Percentiles rank a stretch among this genome's conserved stretches.
These are phyloP conservation scores for Sugiyamaella sp. DNA, from an alignment of 1,139 yeast genomes.

Conservation along the genomic window DNA sequence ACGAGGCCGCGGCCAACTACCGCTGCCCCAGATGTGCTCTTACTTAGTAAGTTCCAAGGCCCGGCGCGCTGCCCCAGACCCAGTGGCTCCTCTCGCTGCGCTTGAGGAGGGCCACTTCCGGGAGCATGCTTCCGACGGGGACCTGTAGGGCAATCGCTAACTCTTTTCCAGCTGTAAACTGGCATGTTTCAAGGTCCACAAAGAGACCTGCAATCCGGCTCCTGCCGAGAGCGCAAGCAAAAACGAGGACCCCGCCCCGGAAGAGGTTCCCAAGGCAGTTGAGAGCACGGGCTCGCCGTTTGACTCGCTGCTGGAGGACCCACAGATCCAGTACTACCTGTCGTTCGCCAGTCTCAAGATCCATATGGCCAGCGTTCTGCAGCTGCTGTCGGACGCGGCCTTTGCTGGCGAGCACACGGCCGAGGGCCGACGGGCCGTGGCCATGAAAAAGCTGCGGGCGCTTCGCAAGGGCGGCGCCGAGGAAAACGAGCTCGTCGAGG, in stretches of 20 bases:
- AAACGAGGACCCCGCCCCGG: not conserved
- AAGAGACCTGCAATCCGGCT: slow-evolving; percentile 39
- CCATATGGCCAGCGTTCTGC: slow-evolving; percentile 54
- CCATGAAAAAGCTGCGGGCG: slow-evolving; percentile 60
- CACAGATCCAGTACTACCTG: slow-evolving; percentile 49
- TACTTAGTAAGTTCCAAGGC: slow-evolving; percentile 40
- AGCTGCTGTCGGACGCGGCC: slow-evolving; percentile 51
- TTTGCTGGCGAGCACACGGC: slow-evolving; percentile 48
- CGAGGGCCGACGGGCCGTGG: slow-evolving; percentile 60
- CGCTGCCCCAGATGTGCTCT: slow-evolving; percentile 61
- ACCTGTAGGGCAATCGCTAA: not conserved
- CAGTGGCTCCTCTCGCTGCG: too few species aligned
- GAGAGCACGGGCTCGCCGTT: slow-evolving; percentile 17
- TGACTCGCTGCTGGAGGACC: slow-evolving; percentile 43
- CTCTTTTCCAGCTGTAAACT: slow-evolving; percentile 50
- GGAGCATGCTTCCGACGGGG: too few species aligned
- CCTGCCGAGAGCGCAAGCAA: slow-evolving; percentile 10
- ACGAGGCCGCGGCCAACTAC: slow-evolving; percentile 50
- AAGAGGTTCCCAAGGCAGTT: not conserved
- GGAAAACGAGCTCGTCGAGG: slow-evolving; percentile 66
- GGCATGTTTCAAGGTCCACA: slow-evolving; percentile 54
- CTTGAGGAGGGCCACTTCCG: too few species aligned
- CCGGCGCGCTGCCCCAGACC: too few species aligned
- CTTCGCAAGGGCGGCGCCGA: slow-evolving; percentile 66
- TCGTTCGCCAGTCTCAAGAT: slow-evolving; percentile 54